phyloP scores from a whole-genome alignment of 2,329 filamentous ascomycete genomes.

The Raffaelea arxii region DNA sequence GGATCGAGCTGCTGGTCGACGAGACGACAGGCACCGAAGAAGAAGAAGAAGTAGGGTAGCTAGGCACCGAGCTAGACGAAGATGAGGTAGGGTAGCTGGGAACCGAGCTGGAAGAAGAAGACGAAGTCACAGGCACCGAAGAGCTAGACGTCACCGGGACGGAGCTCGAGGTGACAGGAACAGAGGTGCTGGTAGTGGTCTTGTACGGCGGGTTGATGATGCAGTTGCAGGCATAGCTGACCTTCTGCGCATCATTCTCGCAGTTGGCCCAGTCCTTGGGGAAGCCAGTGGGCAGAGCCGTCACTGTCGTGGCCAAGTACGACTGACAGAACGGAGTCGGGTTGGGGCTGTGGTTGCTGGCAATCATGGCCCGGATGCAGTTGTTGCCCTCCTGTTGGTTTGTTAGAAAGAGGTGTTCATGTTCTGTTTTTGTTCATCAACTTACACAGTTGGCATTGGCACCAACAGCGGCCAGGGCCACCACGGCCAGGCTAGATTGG shows the following conservation, averaged over 20 bases:
- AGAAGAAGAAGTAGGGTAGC: no score
- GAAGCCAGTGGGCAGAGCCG: neutral
- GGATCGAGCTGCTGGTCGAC: no score
- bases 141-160: no score
- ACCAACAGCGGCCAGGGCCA: neutral
- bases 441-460: conserved; percentile 3
- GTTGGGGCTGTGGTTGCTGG: neutral
- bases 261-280: conserved; percentile 10
- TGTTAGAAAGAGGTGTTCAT: neutral
- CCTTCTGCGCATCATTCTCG: neutral
- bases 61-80: no score
- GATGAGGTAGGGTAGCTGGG: no score
- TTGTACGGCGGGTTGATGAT: no score
- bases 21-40: no score
- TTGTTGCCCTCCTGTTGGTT: conserved; percentile 7
- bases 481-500: neutral
- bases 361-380: conserved; percentile 10
- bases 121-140: no score
- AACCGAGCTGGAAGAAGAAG: no score
- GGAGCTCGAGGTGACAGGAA: no score
- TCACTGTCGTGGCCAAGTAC: conserved; percentile 2
- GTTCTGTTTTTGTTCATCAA: neutral
- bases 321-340: conserved; percentile 6
- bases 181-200: no score
- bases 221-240: conserved; percentile 10